phyloP scores from a whole-genome alignment of 371 early-diverging fungal genomes.

The Circinella umbellata region DNA sequence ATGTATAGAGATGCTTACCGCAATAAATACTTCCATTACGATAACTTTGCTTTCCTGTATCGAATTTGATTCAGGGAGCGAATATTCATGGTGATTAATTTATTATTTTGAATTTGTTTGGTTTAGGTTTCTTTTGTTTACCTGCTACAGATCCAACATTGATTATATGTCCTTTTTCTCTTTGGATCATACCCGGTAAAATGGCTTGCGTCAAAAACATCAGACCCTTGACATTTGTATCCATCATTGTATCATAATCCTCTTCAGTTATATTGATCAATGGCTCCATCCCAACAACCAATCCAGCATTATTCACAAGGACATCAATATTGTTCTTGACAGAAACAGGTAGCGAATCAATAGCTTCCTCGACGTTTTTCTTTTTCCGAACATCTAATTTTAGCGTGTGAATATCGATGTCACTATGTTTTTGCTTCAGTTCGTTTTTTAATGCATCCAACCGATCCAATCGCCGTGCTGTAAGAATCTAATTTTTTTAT shows the following conservation, averaged over 20 bases:
- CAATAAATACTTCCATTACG: conserved; percentile 86
- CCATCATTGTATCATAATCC: conserved; percentile 81
- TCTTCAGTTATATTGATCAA: conserved; percentile 66
- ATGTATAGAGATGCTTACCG: conserved; percentile 27
- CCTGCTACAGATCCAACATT: conserved; percentile 88
- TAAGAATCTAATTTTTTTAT: conserved; percentile 55
- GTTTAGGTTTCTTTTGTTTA: conserved; percentile 11
- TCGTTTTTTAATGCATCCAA: conserved; percentile 63
- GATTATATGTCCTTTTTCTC: conserved; percentile 82
- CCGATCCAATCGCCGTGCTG: conserved; percentile 79
- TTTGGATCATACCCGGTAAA: conserved; percentile 79
- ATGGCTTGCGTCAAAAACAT: conserved; percentile 81
- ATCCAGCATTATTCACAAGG: conserved; percentile 57
- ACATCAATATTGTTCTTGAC: conserved; percentile 46
- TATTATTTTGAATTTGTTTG: too few species aligned
- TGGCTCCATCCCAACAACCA: conserved; percentile 85
- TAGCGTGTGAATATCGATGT: conserved; percentile 61
- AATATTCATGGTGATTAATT: too few species aligned
- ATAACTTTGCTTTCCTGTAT: conserved; percentile 60
- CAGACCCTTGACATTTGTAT: conserved; percentile 91
- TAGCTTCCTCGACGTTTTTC: conserved; percentile 55
- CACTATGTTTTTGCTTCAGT: conserved; percentile 47
- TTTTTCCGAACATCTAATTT: conserved; percentile 77
- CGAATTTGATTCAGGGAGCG: too few species aligned
- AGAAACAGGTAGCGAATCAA: conserved; percentile 56